Conservation (phyloP, 306 rosid genomes). For the Herpetospermum pedunculosum region DNA sequence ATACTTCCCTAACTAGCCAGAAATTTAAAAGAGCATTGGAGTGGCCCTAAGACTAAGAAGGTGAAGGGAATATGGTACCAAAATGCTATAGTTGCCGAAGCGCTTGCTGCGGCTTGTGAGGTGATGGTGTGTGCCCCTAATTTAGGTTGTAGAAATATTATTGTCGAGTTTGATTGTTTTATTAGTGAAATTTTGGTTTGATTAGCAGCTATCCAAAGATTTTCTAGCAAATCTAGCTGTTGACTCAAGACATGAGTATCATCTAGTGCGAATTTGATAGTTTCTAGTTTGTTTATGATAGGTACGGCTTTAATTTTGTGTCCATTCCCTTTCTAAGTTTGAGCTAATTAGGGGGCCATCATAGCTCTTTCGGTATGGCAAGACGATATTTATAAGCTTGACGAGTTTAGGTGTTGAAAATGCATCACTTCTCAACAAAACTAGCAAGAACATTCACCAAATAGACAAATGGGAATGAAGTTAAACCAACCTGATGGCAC, state of each 20-base stretch:
- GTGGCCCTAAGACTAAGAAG: not conserved
- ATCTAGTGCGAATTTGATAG: not conserved
- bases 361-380: not conserved
- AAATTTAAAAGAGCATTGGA: not conserved
- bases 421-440: not conserved
- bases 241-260: not conserved
- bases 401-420: not conserved
- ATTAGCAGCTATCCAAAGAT: not conserved
- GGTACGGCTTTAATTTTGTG: not conserved
- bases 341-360: not conserved
- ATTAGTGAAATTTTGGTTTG: not conserved
- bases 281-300: not conserved
- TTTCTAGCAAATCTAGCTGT: not conserved
- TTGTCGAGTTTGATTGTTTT: not conserved
- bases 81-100: not conserved
- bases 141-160: not conserved
- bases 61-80: not conserved
- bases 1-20: not conserved
- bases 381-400: not conserved
- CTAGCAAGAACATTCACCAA: not conserved
- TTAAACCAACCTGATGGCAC: conserved; percentile 61
- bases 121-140: not conserved
- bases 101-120: not conserved
- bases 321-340: not conserved
- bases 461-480: not conserved